Evolutionary conservation across 768 basidiomycete genomes (phyloP).

Genomic region (Clitopilus passeckerianus): DNA sequence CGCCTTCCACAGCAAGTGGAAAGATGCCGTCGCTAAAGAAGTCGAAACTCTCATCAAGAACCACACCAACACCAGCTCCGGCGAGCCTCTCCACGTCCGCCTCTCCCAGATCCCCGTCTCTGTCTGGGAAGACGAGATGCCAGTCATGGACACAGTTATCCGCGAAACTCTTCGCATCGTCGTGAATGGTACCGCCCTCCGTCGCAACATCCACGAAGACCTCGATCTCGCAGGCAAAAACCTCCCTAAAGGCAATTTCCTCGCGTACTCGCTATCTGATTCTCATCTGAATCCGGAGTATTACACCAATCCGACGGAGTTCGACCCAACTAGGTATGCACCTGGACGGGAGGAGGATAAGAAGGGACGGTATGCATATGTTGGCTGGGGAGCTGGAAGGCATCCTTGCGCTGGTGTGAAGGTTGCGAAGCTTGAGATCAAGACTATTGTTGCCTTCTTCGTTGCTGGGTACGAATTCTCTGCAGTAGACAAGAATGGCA

Average conservation of each 20-base stretch:
- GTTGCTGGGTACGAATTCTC: constrained; percentile 25
- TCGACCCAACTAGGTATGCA: constrained; percentile 26
- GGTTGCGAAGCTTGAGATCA: constrained; percentile 33
- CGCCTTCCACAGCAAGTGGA: constrained; percentile 25
- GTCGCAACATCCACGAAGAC: constrained; percentile 26
- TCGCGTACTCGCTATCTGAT: constrained; percentile 25
- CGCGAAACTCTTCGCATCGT: constrained; percentile 31
- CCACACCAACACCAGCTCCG: constrained; percentile 14
- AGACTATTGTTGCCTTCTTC: constrained; percentile 28
- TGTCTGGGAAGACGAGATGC: constrained; percentile 35
- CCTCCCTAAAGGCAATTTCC: constrained; percentile 24
- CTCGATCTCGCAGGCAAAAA: constrained; percentile 17
- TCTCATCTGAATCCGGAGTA: constrained; percentile 27
- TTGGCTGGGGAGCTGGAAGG: constrained; percentile 34
- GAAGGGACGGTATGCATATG: constrained; percentile 22
- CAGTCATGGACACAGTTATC: constrained; percentile 25
- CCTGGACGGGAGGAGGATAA: constrained; percentile 26
- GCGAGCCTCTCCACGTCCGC: constrained; percentile 24
- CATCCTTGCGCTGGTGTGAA: constrained; percentile 32
- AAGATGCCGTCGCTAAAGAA: constrained; percentile 20
- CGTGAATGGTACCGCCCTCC: constrained; percentile 19
- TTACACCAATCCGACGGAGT: constrained; percentile 26
- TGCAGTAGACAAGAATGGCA: constrained; percentile 26
- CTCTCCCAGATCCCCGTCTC: constrained; percentile 25
- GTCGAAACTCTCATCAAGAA: constrained; percentile 19